Percentiles rank a stretch among this genome's conserved stretches.
Evolutionary conservation across 176 grass and related monocot genomes (phyloP).

Genomic region (bread wheat (Triticum aestivum)): IWGSC_CS_RefSeq_v2.1 NC_057808.1:119453341-119453840

Average conservation of each 20-base stretch:
- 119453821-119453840: constrained; percentile 24
- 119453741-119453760: constrained; percentile 17
- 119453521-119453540: constrained; percentile 36
- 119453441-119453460: constrained; percentile 47
- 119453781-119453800: constrained; percentile 34
- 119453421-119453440: constrained; percentile 61
- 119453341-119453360: constrained; percentile 32
- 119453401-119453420: constrained; percentile 32
- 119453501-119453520: constrained; percentile 14
- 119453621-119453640: constrained; percentile 28
- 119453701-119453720: constrained; percentile 26
- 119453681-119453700: neutral
- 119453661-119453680: constrained; percentile 2
- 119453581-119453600: constrained; percentile 8
- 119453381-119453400: constrained; percentile 35
- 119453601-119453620: neutral
- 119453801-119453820: constrained; percentile 38
- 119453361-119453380: constrained; percentile 37
- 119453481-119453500: constrained; percentile 27
- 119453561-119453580: constrained; percentile 14
- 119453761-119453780: neutral
- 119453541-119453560: constrained; percentile 41
- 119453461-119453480: constrained; percentile 29
- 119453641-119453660: constrained; percentile 28
- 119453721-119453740: constrained; percentile 31